A percentile compares a stretch with the other conserved stretches of the same genome.
Evolutionary conservation across 1,284 basidiomycete species (phyloP).

Genomic region (Anthracocystis setariae): DNA sequence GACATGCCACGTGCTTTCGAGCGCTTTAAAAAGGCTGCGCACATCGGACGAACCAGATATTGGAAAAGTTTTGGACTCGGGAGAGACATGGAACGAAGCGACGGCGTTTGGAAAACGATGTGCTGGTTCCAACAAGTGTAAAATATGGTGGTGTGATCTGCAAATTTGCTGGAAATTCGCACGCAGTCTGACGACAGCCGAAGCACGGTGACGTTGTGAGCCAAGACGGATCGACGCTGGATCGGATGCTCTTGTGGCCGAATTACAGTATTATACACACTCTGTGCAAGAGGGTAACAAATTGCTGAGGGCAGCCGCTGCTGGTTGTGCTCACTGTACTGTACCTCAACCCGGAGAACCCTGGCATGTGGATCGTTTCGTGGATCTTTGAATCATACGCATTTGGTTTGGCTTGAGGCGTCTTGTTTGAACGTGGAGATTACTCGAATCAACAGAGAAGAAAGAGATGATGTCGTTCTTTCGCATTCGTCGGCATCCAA

Average conservation of each 20-base stretch:
- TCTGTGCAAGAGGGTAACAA: too few species aligned
- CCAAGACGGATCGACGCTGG: constrained; percentile 5
- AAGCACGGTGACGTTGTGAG: constrained; percentile 41
- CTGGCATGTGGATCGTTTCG: not conserved
- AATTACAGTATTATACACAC: too few species aligned
- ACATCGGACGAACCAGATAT: constrained; percentile 1
- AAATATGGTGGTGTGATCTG: not conserved
- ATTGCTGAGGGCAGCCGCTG: too few species aligned
- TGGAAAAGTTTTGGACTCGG: not conserved
- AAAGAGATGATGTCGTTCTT: constrained; percentile 8
- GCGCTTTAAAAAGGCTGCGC: not conserved
- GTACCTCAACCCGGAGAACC: constrained; percentile 5
- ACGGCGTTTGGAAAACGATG: too few species aligned
- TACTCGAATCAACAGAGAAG: too few species aligned
- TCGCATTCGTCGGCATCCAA: not conserved
- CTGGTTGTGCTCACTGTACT: constrained; percentile 3
- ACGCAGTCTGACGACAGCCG: constrained; percentile 29
- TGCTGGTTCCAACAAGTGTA: too few species aligned
- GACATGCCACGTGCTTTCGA: constrained; percentile 14
- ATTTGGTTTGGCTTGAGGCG: too few species aligned
- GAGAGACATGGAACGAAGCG: too few species aligned
- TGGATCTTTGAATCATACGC: too few species aligned
- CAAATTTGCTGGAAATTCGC: constrained; percentile 8
- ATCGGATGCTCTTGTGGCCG: constrained; percentile 5
- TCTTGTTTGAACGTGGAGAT: too few species aligned